Evolutionary conservation across 179 eudicot genomes (phyloP), one percentile per base, ranked within the genome.

Genomic region (Spergularia azorica): DNA sequence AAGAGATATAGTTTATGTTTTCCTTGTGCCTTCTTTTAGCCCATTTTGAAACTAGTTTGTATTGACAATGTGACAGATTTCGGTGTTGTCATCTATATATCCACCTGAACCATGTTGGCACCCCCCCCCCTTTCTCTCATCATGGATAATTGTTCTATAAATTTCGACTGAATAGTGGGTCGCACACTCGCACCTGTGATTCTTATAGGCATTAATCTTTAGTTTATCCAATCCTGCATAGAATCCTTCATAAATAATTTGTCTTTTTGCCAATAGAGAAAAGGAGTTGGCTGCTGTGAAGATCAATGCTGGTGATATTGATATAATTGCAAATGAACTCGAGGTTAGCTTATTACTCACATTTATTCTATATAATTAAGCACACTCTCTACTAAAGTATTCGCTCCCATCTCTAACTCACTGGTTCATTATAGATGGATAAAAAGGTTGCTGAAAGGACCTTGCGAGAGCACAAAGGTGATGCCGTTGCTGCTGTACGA

Each of bases 241-340:
- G 32, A 3, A 50, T 3, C 4, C 14, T 64, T 46, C 18, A 17
- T 16, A 54, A 73, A 2, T 68, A 41, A 66, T 14, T n/a, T 32
- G 4, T 71, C 68, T 77, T 67, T 13, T 78, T 65, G 16, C 57
- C 77, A 57, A 46, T 79, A 95, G 98, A 84, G 98, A 95, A 76
- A 95, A 89, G 80, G 98, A 95, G 80, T 79, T 95, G 84, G 97
- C 98, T 46, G 97, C 97, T 76, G 98, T 95, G n/a, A 93, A 89
- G 88, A 95, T 95, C 76, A 95, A 95, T 80, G 88, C 91, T 3
- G 97, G 84, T 64, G 98, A 95, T 77, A 77, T 95, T 46, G 98
- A 95, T 84, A 81, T 91, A 73, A 95, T 95, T 73, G 97, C 95
- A 12, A 93, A 83, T 67, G 97, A 95, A 74, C 90, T 95, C 21